phyloP scores from a whole-genome alignment of 2,329 filamentous ascomycete genomes.

The Hypoxylon sp. region DNA sequence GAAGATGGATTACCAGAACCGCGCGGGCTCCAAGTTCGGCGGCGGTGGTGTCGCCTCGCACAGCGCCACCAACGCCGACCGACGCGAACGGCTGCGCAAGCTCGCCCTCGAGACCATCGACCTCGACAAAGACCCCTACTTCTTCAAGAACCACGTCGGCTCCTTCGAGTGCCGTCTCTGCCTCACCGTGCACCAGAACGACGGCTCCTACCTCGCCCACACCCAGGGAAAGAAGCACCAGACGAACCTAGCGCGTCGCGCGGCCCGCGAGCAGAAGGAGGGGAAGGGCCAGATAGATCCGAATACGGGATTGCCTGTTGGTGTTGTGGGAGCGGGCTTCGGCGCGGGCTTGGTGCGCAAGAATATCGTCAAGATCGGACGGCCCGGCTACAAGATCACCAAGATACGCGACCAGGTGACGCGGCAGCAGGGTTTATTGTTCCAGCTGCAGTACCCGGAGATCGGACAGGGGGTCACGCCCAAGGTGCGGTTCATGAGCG shows the following conservation, averaged over 20 bases:
- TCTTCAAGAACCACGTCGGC: conserved; percentile 99
- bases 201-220: conserved; percentile 98
- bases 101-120: conserved; percentile 99
- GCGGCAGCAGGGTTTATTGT: conserved; percentile 90
- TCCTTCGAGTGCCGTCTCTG: conserved; percentile 98
- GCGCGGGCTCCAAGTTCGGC: conserved; percentile 96
- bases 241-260: conserved; percentile 95
- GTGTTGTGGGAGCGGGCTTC: conserved; percentile 80
- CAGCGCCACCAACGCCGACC: conserved; percentile 95
- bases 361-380: conserved; percentile 93
- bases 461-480: conserved; percentile 82
- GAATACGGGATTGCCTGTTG: conserved; percentile 78
- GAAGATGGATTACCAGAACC: conserved; percentile 84
- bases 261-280: conserved; percentile 94
- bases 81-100: conserved; percentile 95
- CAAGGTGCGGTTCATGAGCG: conserved; percentile 96
- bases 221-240: conserved; percentile 99
- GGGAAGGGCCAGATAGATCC: conserved; percentile 79
- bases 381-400: conserved; percentile 97
- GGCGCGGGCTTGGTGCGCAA: conserved; percentile 76
- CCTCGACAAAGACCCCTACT: conserved; percentile 99
- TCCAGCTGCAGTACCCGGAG: conserved; percentile 96
- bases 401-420: conserved; percentile 93
- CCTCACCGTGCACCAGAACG: conserved; percentile 97
- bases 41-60: conserved; percentile 96